phyloP scores from a whole-genome alignment of 148 eudicot genomes.

The Vaccinium darrowii region DNA sequence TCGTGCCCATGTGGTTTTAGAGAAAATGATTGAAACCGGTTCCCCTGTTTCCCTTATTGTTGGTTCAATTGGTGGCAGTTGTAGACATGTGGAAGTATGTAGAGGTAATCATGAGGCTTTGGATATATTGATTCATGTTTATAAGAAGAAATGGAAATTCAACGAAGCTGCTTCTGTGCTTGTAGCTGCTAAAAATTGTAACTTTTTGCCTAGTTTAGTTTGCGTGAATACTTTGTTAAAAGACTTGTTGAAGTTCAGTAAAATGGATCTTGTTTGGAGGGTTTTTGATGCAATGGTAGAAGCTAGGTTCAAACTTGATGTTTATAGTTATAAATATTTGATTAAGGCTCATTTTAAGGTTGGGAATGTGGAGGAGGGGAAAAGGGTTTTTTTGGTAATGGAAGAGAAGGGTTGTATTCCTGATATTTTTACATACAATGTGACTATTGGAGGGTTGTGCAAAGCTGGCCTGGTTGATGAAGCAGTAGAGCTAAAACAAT shows the following conservation, averaged over 20 bases:
- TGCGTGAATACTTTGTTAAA: slow-evolving; percentile 70
- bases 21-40: slow-evolving; percentile 37
- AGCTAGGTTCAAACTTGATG: slow-evolving; percentile 47
- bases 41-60: slow-evolving; percentile 32
- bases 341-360: slow-evolving; percentile 55
- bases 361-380: slow-evolving; percentile 62
- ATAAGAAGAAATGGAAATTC: slow-evolving; percentile 48
- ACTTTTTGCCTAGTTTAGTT: slow-evolving; percentile 52
- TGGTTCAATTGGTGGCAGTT: slow-evolving; percentile 42
- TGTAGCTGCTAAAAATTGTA: slow-evolving; percentile 35
- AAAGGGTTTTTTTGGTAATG: slow-evolving; percentile 59
- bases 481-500: too few relatives aligned
- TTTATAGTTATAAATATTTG: slow-evolving; percentile 49
- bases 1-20: slow-evolving; percentile 46
- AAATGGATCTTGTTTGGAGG: slow-evolving; percentile 69
- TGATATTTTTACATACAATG: slow-evolving; percentile 66
- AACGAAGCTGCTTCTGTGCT: slow-evolving; percentile 61
- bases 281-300: slow-evolving; percentile 58
- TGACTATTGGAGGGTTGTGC: slow-evolving; percentile 38
- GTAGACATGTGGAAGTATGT: slow-evolving; percentile 30
- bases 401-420: slow-evolving; percentile 60
- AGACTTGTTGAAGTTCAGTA: slow-evolving; percentile 56
- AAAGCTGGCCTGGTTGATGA: too few relatives aligned
- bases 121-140: slow-evolving; percentile 59
- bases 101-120: slow-evolving; percentile 41